phyloP scores from a whole-genome alignment of 2,329 filamentous ascomycete genomes.

The Acrocalymma vagum region DNA sequence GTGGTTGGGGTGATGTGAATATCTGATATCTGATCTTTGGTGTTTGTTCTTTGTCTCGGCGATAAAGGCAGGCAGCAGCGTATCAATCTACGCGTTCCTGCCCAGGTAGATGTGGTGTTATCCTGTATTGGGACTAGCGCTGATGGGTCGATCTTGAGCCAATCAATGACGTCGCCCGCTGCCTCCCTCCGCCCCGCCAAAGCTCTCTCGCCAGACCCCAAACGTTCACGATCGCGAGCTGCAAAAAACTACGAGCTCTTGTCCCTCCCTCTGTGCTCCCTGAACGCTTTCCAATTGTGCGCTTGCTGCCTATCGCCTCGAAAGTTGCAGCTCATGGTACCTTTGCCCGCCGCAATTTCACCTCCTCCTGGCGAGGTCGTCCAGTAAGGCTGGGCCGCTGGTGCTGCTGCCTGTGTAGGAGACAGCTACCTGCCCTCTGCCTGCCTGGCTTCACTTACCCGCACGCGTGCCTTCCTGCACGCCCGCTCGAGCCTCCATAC shows the following conservation, averaged over 20 bases:
- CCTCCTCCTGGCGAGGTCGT: slow-evolving; percentile 29
- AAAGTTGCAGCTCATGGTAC: slow-evolving; percentile 35
- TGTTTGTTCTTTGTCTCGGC: too few relatives aligned
- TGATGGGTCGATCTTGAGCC: slow-evolving; percentile 10
- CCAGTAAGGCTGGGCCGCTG: slow-evolving; percentile 30
- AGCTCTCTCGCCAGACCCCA: slow-evolving; percentile 65
- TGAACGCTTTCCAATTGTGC: slow-evolving; percentile 7
- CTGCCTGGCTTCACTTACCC: slow-evolving; percentile 26
- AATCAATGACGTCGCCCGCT: slow-evolving; percentile 12
- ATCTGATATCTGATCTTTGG: too few relatives aligned
- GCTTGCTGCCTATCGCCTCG: slow-evolving; percentile 9
- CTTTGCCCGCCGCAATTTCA: slow-evolving; percentile 19
- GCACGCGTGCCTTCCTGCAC: slow-evolving; percentile 19
- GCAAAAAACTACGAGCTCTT: slow-evolving; percentile 6
- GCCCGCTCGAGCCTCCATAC: slow-evolving; percentile 24
- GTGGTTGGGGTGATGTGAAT: too few relatives aligned
- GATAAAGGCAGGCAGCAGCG: too few relatives aligned
- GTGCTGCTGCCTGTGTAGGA: slow-evolving; percentile 26
- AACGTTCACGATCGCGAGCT: too few relatives aligned
- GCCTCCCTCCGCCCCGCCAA: slow-evolving; percentile 78
- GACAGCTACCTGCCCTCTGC: slow-evolving; percentile 29
- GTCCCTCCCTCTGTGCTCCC: too few relatives aligned
- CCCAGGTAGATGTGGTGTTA: too few relatives aligned
- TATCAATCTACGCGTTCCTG: too few relatives aligned
- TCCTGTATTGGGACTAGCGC: too few relatives aligned